These are phyloP conservation scores for Penstemon barbatus DNA, from an alignment of 257 asterid genomes.

Conservation along the genomic window DNA sequence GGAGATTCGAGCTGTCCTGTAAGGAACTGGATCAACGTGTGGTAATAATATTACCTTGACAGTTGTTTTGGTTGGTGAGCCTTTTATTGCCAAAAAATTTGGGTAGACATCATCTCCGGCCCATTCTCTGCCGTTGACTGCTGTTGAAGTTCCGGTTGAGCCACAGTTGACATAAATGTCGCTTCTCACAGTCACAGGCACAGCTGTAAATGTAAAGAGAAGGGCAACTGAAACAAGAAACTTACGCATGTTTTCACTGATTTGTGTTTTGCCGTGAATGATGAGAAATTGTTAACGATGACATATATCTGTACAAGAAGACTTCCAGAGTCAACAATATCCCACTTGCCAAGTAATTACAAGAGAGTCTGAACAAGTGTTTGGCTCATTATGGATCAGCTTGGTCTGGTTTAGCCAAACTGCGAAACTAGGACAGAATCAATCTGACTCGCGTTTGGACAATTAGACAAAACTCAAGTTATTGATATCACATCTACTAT, in stretches of 20 bases:
- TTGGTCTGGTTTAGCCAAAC: too few species aligned
- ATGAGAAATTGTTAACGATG: too few species aligned
- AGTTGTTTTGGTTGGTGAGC: slow-evolving; percentile 29
- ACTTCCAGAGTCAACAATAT: too few species aligned
- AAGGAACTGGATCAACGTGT: slow-evolving; percentile 35
- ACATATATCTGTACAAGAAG: too few species aligned
- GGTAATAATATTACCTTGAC: background rate
- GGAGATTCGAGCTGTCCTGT: slow-evolving; percentile 42
- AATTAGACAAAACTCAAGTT: too few species aligned
- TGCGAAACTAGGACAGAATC: too few species aligned
- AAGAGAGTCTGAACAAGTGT: too few species aligned
- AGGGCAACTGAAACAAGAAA: background rate
- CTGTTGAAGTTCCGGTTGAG: slow-evolving; percentile 30
- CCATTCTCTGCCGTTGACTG: slow-evolving; percentile 32
- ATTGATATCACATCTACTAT: too few species aligned
- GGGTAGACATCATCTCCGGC: slow-evolving; percentile 24
- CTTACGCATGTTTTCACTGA: slow-evolving; percentile 27
- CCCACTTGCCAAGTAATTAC: too few species aligned
- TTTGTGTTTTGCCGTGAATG: background rate
- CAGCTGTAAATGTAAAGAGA: slow-evolving; percentile 3
- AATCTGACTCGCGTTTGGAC: too few species aligned
- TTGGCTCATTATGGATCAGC: too few species aligned
- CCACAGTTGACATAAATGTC: slow-evolving; percentile 43
- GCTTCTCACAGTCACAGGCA: background rate
- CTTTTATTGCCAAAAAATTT: slow-evolving; percentile 17